Percentiles rank a stretch among this genome's conserved stretches.
phyloP scores from a whole-genome alignment of 495 filamentous ascomycete species.

The Daldinia loculata region DNA sequence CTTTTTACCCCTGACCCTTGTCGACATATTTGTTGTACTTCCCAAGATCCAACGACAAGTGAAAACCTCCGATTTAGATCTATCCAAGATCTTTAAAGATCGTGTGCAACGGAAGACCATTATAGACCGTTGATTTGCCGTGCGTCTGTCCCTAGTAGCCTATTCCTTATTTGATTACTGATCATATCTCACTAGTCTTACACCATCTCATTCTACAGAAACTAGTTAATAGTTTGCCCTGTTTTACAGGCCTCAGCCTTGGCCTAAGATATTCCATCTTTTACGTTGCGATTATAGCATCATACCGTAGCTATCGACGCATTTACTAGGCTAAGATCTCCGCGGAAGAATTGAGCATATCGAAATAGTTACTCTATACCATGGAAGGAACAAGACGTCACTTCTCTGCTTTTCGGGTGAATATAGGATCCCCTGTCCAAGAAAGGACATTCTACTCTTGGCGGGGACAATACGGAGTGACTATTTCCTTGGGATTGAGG shows the following conservation, averaged over 20 bases:
- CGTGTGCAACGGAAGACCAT: conserved; percentile 7
- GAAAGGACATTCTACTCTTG: not conserved
- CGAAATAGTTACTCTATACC: not conserved
- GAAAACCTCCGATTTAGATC: conserved; percentile 9
- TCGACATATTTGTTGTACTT: conserved; percentile 2
- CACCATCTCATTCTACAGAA: conserved; percentile 14
- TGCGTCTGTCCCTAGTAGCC: not conserved
- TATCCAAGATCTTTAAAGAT: conserved; percentile 1
- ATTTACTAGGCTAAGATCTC: not conserved
- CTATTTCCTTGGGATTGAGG: not conserved
- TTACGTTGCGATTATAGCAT: not conserved
- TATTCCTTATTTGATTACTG: conserved; percentile 35
- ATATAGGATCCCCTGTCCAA: not conserved
- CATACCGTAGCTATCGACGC: not conserved
- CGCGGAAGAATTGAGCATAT: not conserved
- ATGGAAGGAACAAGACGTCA: not conserved
- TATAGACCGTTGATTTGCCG: conserved; percentile 1
- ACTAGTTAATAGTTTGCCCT: not conserved
- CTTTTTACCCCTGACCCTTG: conserved; percentile 8
- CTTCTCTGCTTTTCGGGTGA: not conserved
- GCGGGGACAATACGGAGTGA: not conserved
- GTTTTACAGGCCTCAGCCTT: conserved; percentile 25
- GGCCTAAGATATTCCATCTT: conserved; percentile 10
- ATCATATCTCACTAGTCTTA: conserved; percentile 30
- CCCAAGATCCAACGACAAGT: conserved; percentile 5